Percentiles rank a stretch among this genome's conserved stretches.
Conservation (phyloP, 768 basidiomycete species). For the Mycena latifolia region DNA sequence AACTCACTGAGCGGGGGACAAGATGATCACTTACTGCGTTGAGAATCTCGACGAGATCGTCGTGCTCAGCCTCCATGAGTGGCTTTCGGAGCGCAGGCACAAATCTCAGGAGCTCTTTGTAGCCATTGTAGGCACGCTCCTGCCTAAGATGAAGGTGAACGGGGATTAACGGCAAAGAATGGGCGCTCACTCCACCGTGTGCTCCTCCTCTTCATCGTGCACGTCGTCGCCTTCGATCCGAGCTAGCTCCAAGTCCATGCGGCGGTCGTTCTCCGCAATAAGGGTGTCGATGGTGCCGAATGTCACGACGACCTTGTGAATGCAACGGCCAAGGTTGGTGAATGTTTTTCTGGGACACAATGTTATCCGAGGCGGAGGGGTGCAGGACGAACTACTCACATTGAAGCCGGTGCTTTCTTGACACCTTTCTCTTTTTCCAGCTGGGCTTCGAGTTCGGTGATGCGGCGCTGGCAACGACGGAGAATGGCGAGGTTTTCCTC, state of each 20-base stretch:
- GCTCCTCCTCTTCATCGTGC: background rate
- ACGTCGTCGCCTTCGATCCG: background rate
- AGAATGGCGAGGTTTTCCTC: background rate
- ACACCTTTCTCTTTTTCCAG: background rate
- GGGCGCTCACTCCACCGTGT: background rate
- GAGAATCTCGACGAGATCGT: background rate
- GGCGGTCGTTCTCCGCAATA: constrained; percentile 12
- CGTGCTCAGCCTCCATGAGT: background rate
- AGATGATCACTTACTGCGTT: background rate
- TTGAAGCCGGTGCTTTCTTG: background rate
- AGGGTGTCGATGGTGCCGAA: constrained; percentile 1
- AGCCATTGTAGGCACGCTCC: background rate
- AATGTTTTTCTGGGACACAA: background rate
- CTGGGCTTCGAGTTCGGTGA: background rate
- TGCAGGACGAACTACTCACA: too few species aligned
- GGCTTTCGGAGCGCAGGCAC: background rate
- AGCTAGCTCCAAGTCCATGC: background rate
- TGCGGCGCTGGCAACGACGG: background rate
- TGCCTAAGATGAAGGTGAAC: constrained; percentile 1
- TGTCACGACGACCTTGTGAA: background rate
- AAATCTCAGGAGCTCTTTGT: background rate
- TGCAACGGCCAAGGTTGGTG: background rate
- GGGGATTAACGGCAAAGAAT: background rate
- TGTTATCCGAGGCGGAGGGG: background rate
- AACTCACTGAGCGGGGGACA: background rate